Conservation (phyloP, 148 eudicot genomes). For the Suaeda aralocaspica region DNA sequence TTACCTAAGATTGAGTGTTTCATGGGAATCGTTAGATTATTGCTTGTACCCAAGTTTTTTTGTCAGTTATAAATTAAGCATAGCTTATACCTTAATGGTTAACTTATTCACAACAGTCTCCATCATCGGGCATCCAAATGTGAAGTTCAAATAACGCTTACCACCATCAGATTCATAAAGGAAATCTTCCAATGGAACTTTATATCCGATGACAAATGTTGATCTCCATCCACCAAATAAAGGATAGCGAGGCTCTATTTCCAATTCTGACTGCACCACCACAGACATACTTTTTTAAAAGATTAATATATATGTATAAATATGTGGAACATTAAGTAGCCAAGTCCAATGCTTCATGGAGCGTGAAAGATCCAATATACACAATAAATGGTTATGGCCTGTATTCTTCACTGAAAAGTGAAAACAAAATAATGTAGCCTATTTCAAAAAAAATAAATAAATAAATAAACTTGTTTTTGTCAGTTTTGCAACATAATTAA, state of each 20-base stretch:
- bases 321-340: background rate
- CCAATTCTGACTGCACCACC: slow-evolving; percentile 76
- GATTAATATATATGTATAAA: background rate
- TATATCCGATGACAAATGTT: slow-evolving; percentile 88
- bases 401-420: background rate
- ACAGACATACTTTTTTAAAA: background rate
- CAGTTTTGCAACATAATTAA: too few relatives aligned
- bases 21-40: background rate
- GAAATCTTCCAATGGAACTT: slow-evolving; percentile 84
- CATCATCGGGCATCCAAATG: slow-evolving; percentile 72
- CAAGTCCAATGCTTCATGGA: background rate
- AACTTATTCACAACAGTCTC: slow-evolving; percentile 83
- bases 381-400: background rate
- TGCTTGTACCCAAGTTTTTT: background rate
- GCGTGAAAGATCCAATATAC: background rate
- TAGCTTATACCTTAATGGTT: slow-evolving; percentile 82
- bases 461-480: too few relatives aligned
- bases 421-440: too few relatives aligned
- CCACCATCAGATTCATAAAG: slow-evolving; percentile 76
- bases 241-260: slow-evolving; percentile 92
- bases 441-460: too few relatives aligned
- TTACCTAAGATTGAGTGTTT: slow-evolving; percentile 46
- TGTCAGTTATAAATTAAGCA: slow-evolving; percentile 15
- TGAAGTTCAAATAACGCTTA: slow-evolving; percentile 71
- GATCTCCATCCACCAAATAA: slow-evolving; percentile 97